Base-by-base conservation (phyloP, 1,284 basidiomycete genomes). In the Phaffia rhodozyma region DNA sequence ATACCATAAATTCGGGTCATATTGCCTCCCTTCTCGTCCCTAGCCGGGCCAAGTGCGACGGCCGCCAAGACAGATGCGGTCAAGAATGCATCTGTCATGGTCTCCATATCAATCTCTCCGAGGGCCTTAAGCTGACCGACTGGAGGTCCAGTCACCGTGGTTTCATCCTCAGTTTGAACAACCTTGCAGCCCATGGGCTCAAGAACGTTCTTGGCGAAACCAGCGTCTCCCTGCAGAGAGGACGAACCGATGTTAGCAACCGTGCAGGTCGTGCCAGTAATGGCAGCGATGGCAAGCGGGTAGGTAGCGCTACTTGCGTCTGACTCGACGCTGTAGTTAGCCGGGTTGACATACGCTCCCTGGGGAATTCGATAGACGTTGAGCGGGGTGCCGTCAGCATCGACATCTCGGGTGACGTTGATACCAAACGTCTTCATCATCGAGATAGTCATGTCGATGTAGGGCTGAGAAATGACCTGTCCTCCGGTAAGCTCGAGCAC, bases 41-140 rank as follows among this genome's bases (percentile, higher is more conserved):
- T 30, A 13, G 55, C 60, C 9, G 64, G 55, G 18, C 68, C 47
- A 47, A 77, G 78, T 0, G 91, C 90, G 27, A 94, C 88, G 62
- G 94, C 93, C 58, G 91, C 91, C 21, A 99, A 79, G 2, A 87
- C 91, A 9, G 84, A 87, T 1, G 94, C 94, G 0, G 93, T 97
- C 75, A 98, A 82, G 80, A 99, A 99, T 6, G 93, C 94, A 74
- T 98, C 94, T 13, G 96, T 98, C 94, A 99, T 98, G n/a, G 87
- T 85, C 77, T 97, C 92, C 96, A 98, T 98, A 74, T 98, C 92
- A 29, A 97, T 84, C 69, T 86, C 81, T 49, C 90, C 90, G 59
- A 97, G 81, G 7, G 89, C 89, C 67, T 84, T 84, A 55, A 98
- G 81, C 70, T 84, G 78, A 1, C 91, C 90, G 25, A 85, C 75